Percentiles rank a stretch among this genome's conserved stretches.
These are phyloP conservation scores for Sarocladiaceae sp. DNA, from an alignment of 2,329 filamentous ascomycete genomes.

Conservation along the genomic window DNA sequence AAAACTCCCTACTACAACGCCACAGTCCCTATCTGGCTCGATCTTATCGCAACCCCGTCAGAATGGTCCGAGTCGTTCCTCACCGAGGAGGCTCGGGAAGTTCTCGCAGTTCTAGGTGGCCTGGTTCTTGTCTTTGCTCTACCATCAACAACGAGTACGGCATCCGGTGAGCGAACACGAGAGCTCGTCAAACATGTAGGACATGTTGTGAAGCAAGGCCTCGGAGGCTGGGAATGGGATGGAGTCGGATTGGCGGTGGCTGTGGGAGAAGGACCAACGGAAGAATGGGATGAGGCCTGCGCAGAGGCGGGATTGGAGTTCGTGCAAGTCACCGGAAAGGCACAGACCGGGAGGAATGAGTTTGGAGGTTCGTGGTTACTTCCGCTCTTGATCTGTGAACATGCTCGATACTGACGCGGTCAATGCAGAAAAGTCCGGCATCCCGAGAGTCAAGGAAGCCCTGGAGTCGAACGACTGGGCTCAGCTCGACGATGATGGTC, in stretches of 20 bases:
- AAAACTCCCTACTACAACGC: slow-evolving; percentile 59
- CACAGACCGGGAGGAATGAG: slow-evolving; percentile 44
- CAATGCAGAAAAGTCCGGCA: slow-evolving; percentile 50
- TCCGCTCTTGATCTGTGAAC: background rate
- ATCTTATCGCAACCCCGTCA: slow-evolving; percentile 46
- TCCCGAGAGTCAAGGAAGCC: slow-evolving; percentile 56
- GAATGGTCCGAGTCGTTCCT: slow-evolving; percentile 59
- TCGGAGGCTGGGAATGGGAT: slow-evolving; percentile 61
- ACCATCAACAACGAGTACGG: slow-evolving; percentile 7
- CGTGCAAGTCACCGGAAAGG: slow-evolving; percentile 44
- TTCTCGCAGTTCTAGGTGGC: slow-evolving; percentile 56
- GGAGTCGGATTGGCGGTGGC: slow-evolving; percentile 58
- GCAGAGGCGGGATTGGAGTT: slow-evolving; percentile 58
- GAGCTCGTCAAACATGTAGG: slow-evolving; percentile 49
- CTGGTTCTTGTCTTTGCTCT: slow-evolving; percentile 42
- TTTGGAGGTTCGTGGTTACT: slow-evolving; percentile 46
- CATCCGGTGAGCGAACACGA: slow-evolving; percentile 21
- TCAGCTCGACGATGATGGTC: slow-evolving; percentile 19
- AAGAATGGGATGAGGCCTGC: slow-evolving; percentile 60
- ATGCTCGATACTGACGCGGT: background rate
- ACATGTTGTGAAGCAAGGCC: slow-evolving; percentile 49
- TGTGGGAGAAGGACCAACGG: slow-evolving; percentile 43
- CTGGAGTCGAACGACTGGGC: slow-evolving; percentile 65
- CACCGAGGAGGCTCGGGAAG: slow-evolving; percentile 56
- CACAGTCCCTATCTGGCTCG: slow-evolving; percentile 63